Evolutionary conservation across 176 grass and related monocot species (phyloP), one percentile per base, ranked within the genome.

Genomic region (Carex myosuroides): DNA sequence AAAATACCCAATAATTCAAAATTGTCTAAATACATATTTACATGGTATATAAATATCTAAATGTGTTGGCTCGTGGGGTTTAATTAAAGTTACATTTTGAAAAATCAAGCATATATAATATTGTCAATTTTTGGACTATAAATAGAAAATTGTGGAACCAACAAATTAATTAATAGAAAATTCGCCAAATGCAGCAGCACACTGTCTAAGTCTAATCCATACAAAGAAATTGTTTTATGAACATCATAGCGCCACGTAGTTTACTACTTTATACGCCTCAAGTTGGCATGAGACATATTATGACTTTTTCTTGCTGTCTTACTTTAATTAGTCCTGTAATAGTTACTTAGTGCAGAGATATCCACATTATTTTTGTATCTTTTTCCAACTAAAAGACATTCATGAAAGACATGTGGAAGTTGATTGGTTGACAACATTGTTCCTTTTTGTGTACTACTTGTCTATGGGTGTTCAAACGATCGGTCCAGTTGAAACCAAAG

Each of bases 371-470:
- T 74, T 74, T 74, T 37, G 30, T 68, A 17, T 37, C 14, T 68
- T 68, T 74, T 50, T 8, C n/a, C 71, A 55, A 53, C 70, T 74
- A 74, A 74, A 75, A 53, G 22, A 76, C 21, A 76, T 30, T 76
- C 22, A 76, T 76, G 46, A 54, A 21, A 76, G 16, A n/a, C 1
- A 30, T 74, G 10, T 18, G 1, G 70, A 74, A 26, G 5, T 53
- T 18, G 42, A 74, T 74, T 52, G 44, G 8, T 74, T 74, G 10
- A 74, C 70, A 74, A 74, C 35, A 55, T 29, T 55, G 5, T 55
- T 54, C 8, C 18, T 26, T 75, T 46, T 75, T 16, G 12, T 35
- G 33, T 35, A 35, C 32, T 33, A 33, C 32, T 33, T 3, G 26
- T 26, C 4, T 33, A 33, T 2, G 32, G 32, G 0, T 33, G 32